Evolutionary conservation across 2,329 filamentous ascomycete species (phyloP), one percentile per base, ranked within the genome.

Genomic region (Akanthomyces lecanii): DNA sequence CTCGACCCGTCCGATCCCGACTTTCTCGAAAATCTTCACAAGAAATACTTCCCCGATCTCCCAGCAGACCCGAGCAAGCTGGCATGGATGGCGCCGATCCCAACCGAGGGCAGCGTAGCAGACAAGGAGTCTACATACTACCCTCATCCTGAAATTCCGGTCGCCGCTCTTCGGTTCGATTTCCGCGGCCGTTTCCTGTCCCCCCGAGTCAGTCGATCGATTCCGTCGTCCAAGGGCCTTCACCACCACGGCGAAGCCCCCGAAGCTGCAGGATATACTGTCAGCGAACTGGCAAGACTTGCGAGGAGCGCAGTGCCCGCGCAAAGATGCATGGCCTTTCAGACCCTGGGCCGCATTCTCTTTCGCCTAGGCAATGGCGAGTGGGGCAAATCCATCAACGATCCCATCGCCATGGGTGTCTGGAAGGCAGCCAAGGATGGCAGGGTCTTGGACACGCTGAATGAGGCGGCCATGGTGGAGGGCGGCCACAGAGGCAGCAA

Each of bases 231-330:
- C 14, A 85, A 89, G 64, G 95, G 95, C 0, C 82, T 99, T 16
- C 95, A 99, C 74, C 94, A 99, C 74, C 95, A 99, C 74, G 92
- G 90, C 66, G 87, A 93, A 64, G 93, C 94, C 1, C 95, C 95
- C 18, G 92, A 96, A 75, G 91, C 93, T 1, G 95, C 95, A 0
- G 95, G 95, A 0, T 99, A 99, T 76, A 98, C 95, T 0, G 85
- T 99, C 36, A 86, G 87, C 0, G 95, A 99, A 75, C 81, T 99
- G 1, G 88, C 92, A 1, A 85, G 89, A 38, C 82, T 97, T 2
- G 87, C 91, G 5, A 84, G 94, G 40, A 96, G 91, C 62, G 86
- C 88, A 0, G 91, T 97, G 23, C 86, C 95, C 0, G 89, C 90
- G 0, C 95, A 99, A 78, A 80, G 94, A 12, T 97, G 95, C 71